phyloP scores from a whole-genome alignment of 2,329 filamentous ascomycete genomes.

The Xylariaceae sp. region DNA sequence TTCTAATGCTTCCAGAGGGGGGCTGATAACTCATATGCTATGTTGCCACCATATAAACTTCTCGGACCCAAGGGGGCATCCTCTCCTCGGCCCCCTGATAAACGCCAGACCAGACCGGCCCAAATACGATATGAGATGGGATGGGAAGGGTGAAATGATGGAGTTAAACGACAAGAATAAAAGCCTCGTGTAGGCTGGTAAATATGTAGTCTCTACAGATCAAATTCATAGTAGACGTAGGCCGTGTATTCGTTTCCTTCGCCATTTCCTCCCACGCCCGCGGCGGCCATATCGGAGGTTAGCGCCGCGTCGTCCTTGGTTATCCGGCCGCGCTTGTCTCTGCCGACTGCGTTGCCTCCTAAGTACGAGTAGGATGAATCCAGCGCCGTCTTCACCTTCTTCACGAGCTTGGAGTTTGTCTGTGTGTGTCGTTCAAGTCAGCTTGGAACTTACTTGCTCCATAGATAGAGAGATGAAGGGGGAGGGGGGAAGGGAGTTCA shows the following conservation, averaged over 20 bases:
- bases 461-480: not conserved
- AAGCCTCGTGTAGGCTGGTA: not conserved
- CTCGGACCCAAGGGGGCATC: too few relatives aligned
- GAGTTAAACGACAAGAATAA: not conserved
- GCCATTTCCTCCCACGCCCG: constrained; percentile 52
- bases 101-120: too few relatives aligned
- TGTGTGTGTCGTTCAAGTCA: constrained; percentile 36
- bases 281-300: constrained; percentile 79
- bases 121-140: too few relatives aligned
- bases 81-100: too few relatives aligned
- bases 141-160: constrained; percentile 11
- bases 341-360: constrained; percentile 87
- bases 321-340: constrained; percentile 89
- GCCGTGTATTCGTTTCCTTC: constrained; percentile 85
- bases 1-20: too few relatives aligned
- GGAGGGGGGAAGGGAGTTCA: constrained; percentile 7
- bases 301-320: constrained; percentile 82
- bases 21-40: too few relatives aligned
- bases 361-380: constrained; percentile 87
- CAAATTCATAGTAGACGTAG: constrained; percentile 96
- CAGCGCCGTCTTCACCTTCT: constrained; percentile 74
- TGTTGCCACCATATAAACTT: too few relatives aligned
- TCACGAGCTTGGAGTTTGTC: constrained; percentile 77
- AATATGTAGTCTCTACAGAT: too few relatives aligned
- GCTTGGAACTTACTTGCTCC: too few relatives aligned